These are phyloP conservation scores for Handroanthus guayacan DNA, from an alignment of 257 asterid genomes.

Conservation along the genomic window DNA sequence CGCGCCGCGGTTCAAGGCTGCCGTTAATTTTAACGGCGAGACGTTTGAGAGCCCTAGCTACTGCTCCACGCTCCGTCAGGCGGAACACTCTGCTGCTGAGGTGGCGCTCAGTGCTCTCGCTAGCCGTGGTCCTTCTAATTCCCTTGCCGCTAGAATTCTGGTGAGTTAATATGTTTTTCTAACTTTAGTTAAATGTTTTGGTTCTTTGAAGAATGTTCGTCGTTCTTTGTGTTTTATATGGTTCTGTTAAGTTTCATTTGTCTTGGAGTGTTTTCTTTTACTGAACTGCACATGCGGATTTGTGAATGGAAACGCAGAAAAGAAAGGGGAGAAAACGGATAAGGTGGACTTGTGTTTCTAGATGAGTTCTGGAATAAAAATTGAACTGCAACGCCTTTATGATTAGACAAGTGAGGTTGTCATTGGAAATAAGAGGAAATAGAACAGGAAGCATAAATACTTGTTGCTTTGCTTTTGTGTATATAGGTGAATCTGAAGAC, in stretches of 20 bases:
- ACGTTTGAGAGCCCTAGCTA: constrained; percentile 77
- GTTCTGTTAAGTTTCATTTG: constrained; percentile 17
- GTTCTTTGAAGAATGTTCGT: neutral
- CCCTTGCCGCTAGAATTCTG: constrained; percentile 82
- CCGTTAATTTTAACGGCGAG: constrained; percentile 86
- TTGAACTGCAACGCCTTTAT: neutral
- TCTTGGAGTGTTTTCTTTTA: constrained; percentile 27
- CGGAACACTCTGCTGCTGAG: constrained; percentile 95
- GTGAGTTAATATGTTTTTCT: constrained; percentile 36
- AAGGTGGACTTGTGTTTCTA: constrained; percentile 4
- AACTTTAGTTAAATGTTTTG: neutral
- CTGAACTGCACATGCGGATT: constrained; percentile 10
- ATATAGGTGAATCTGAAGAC: constrained; percentile 11
- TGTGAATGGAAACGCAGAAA: constrained; percentile 22
- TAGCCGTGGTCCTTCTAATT: constrained; percentile 75
- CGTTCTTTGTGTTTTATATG: constrained; percentile 10
- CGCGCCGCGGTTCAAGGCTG: constrained; percentile 92
- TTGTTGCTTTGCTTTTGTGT: constrained; percentile 15
- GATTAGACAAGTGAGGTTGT: neutral
- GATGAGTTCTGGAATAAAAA: neutral
- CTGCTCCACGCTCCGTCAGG: constrained; percentile 92
- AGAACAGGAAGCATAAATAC: neutral
- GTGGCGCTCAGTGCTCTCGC: constrained; percentile 76
- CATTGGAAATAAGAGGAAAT: constrained; percentile 13
- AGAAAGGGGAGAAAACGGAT: constrained; percentile 10